These are phyloP conservation scores for Trichoderma aggressivum DNA, from an alignment of 2,329 filamentous ascomycete genomes.

Conservation along the genomic window DNA sequence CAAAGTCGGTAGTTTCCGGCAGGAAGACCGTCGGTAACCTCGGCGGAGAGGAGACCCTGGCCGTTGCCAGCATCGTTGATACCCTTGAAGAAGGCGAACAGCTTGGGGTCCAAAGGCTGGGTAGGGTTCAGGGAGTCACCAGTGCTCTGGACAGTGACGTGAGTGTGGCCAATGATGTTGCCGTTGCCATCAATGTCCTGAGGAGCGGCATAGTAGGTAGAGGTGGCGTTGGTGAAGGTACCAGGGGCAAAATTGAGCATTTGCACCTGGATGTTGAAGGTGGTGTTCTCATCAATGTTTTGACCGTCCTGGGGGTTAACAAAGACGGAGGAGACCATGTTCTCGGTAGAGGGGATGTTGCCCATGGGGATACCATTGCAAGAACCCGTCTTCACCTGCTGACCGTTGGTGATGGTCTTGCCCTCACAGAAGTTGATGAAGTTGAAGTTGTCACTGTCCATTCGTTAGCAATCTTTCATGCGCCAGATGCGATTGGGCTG, in stretches of 20 bases:
- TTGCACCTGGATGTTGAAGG: slow-evolving; percentile 54
- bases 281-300: slow-evolving; percentile 43
- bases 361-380: slow-evolving; percentile 63
- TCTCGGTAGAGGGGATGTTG: slow-evolving; percentile 51
- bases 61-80: slow-evolving; percentile 61
- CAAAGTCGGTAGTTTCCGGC: slow-evolving; percentile 63
- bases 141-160: slow-evolving; percentile 56
- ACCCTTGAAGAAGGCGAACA: slow-evolving; percentile 64
- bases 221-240: slow-evolving; percentile 58
- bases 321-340: slow-evolving; percentile 58
- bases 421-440: slow-evolving; percentile 62
- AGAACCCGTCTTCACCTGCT: slow-evolving; percentile 55
- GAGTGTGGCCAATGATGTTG: slow-evolving; percentile 56
- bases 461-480: slow-evolving; percentile 38
- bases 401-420: slow-evolving; percentile 56
- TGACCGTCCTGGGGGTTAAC: slow-evolving; percentile 51
- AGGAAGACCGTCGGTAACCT: slow-evolving; percentile 56
- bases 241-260: slow-evolving; percentile 53
- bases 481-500: slow-evolving; percentile 34
- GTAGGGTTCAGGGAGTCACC: slow-evolving; percentile 50
- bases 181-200: slow-evolving; percentile 49
- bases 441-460: slow-evolving; percentile 53
- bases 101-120: slow-evolving; percentile 48
- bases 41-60: slow-evolving; percentile 50
- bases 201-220: slow-evolving; percentile 60